Evolutionary conservation across 768 basidiomycete species (phyloP).

Genomic region (Dioszegia hungarica): DNA sequence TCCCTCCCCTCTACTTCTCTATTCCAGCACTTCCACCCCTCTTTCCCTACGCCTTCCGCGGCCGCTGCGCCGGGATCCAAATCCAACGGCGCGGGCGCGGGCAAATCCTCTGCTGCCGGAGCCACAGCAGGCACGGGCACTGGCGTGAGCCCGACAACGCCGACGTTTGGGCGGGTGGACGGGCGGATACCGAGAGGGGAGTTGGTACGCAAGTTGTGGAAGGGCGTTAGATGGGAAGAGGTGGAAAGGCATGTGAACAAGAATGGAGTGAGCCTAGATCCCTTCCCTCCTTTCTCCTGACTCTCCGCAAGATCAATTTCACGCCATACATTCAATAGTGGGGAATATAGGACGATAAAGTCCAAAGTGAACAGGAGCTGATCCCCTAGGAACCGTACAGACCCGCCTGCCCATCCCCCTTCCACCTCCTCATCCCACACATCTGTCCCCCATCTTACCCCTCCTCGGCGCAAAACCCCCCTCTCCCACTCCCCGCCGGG

Average conservation of each 20-base stretch:
- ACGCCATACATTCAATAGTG: no score
- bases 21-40: constrained; percentile 42
- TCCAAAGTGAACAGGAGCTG: not conserved
- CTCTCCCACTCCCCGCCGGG: constrained; percentile 15
- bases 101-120: no score
- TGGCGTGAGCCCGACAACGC: constrained; percentile 8
- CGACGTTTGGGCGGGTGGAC: constrained; percentile 26
- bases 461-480: constrained; percentile 28
- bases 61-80: constrained; percentile 3
- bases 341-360: no score
- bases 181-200: constrained; percentile 40
- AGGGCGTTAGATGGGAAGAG: constrained; percentile 43
- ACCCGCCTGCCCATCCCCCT: constrained; percentile 38
- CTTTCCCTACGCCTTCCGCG: constrained; percentile 17
- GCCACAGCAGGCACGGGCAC: no score
- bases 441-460: constrained; percentile 29
- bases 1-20: constrained; percentile 35
- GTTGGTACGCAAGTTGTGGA: constrained; percentile 42
- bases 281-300: not conserved
- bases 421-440: constrained; percentile 41
- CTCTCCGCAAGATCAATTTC: not conserved
- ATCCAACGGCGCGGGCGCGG: constrained; percentile 8
- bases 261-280: constrained; percentile 34
- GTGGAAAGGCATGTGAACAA: constrained; percentile 37
- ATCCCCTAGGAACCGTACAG: constrained; percentile 22